Percentiles rank a stretch among this genome's conserved stretches.
Evolutionary conservation across 78 protist genomes (phyloP).

Genomic region (slime mould (Dictyostelium discoideum)): DNA sequence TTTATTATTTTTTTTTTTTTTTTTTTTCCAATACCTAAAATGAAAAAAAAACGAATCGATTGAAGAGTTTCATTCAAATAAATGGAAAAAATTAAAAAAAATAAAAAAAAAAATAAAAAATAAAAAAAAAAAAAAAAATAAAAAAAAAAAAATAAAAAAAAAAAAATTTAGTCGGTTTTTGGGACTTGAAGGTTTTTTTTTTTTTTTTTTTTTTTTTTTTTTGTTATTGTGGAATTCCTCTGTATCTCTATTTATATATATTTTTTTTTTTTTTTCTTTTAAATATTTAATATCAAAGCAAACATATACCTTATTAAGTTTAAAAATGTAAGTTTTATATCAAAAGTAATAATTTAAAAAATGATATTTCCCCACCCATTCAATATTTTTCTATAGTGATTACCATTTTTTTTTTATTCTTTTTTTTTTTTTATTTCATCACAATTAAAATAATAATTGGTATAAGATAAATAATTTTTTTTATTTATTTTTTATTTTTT

Average conservation of each 20-base stretch:
- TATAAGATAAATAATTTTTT: too few relatives aligned
- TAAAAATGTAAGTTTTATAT: not conserved
- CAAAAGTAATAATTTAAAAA: too few relatives aligned
- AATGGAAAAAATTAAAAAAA: not conserved
- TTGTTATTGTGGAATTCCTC: not conserved
- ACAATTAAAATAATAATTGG: too few relatives aligned
- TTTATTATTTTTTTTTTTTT: too few relatives aligned
- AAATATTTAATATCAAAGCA: too few relatives aligned
- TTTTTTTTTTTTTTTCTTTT: not conserved
- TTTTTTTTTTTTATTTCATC: too few relatives aligned
- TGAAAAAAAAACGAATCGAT: not conserved
- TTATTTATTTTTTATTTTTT: too few relatives aligned
- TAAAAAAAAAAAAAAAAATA: not conserved
- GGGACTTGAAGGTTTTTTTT: not conserved
- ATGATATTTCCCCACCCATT: not conserved
- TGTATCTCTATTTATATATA: not conserved
- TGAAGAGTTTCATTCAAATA: not conserved
- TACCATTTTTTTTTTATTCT: too few relatives aligned
- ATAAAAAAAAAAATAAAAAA: too few relatives aligned
- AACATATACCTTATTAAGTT: not conserved
- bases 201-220: conserved; percentile 15
- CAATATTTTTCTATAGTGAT: not conserved
- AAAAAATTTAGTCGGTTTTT: not conserved
- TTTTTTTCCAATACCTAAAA: not conserved
- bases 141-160: not conserved